These are phyloP conservation scores for Phytophthora boehmeriae DNA, from an alignment of 352 stramenopile genomes.

Conservation along the genomic window DNA sequence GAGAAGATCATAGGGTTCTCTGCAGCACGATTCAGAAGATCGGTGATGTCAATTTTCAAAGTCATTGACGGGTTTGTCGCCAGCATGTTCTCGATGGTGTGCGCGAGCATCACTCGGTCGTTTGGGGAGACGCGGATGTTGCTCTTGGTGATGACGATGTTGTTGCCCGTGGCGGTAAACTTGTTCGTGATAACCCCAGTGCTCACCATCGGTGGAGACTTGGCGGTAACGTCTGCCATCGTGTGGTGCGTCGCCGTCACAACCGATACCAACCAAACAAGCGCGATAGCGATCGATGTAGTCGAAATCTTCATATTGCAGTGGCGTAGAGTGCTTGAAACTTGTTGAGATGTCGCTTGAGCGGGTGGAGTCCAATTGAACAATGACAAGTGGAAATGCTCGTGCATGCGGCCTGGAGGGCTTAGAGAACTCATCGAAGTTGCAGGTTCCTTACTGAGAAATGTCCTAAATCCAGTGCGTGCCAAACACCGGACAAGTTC, in stretches of 20 bases:
- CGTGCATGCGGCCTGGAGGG: no score
- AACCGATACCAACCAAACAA: constrained; percentile 17
- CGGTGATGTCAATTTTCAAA: constrained; percentile 10
- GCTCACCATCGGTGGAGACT: background rate
- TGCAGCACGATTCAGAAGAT: constrained; percentile 3
- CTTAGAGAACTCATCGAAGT: no score
- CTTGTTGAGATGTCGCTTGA: constrained; percentile 8
- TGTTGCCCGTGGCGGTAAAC: constrained; percentile 22
- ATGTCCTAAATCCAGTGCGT: no score
- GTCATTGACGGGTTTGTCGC: constrained; percentile 1
- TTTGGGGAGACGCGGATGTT: constrained; percentile 16
- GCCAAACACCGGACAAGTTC: no score
- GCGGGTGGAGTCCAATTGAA: constrained; percentile 21
- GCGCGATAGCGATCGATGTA: background rate
- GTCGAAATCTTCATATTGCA: constrained; percentile 14
- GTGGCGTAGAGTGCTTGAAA: background rate
- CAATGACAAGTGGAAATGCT: constrained; percentile 1
- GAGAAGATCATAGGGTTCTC: constrained; percentile 7
- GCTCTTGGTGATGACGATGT: constrained; percentile 18
- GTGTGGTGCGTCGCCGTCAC: constrained; percentile 10
- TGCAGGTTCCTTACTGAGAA: no score
- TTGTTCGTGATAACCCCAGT: constrained; percentile 15
- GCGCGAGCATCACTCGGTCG: constrained; percentile 21
- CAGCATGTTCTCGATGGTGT: constrained; percentile 22
- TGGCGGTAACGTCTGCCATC: background rate